These are phyloP conservation scores for Centaurea solstitialis DNA, from an alignment of 129 eudicot species.

Conservation along the genomic window DNA sequence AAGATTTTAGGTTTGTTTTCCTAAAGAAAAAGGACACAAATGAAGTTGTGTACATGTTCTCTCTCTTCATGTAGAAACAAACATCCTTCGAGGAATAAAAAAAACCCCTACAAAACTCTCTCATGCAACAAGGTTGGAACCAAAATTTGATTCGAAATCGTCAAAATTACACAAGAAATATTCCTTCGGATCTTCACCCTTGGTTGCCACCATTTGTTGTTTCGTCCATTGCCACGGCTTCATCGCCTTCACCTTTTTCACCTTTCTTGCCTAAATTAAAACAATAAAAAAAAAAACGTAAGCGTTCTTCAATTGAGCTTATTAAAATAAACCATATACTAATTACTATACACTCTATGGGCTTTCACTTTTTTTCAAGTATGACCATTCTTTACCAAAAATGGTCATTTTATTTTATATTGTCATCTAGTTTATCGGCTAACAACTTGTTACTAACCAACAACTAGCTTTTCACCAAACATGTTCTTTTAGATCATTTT, in stretches of 20 bases:
- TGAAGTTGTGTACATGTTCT: conserved; percentile 5
- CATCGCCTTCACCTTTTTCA: conserved; percentile 53
- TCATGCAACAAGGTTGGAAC: conserved; percentile 15
- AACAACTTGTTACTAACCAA: background rate
- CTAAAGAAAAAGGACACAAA: conserved; percentile 10
- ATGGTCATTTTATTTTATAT: background rate
- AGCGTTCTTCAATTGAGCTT: background rate
- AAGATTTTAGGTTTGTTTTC: background rate
- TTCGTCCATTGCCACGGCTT: conserved; percentile 58
- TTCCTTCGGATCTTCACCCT: background rate
- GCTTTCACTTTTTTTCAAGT: background rate
- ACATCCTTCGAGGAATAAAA: background rate
- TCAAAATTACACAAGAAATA: conserved; percentile 24
- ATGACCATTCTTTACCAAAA: no score
- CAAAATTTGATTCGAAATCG: conserved; percentile 27
- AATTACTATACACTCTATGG: no score
- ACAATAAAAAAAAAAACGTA: background rate
- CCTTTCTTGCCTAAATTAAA: conserved; percentile 58
- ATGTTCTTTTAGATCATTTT: no score
- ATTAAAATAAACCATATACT: no score
- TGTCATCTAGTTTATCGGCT: background rate
- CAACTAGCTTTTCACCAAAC: background rate
- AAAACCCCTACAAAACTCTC: background rate
- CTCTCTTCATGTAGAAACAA: conserved; percentile 14
- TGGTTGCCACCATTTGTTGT: conserved; percentile 39